These are phyloP conservation scores for Wallacemonas sp. DNA, from an alignment of 208 protist species.

Conservation along the genomic window DNA sequence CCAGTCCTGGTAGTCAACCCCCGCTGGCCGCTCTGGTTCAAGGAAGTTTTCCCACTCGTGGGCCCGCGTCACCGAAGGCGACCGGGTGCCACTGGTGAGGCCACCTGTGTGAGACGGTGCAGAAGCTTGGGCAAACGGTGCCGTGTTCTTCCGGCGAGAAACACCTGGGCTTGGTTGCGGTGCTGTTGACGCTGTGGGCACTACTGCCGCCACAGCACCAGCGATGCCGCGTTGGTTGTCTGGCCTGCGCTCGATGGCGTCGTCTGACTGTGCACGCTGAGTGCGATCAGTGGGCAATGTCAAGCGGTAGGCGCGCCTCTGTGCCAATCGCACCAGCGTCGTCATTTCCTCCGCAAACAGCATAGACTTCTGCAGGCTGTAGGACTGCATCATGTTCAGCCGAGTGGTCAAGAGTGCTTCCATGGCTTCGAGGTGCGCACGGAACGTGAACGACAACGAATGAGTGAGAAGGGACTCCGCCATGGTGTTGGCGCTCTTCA, in stretches of 20 bases:
- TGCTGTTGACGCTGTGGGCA: no score
- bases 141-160: not conserved
- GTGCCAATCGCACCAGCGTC: slow-evolving; percentile 32
- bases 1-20: slow-evolving; percentile 4
- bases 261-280: no score
- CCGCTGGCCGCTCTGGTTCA: not conserved
- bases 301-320: slow-evolving; percentile 24
- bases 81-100: no score
- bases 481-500: slow-evolving; percentile 53
- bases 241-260: no score
- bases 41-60: not conserved
- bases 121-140: not conserved
- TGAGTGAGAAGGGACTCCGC: slow-evolving; percentile 37
- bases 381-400: slow-evolving; percentile 19
- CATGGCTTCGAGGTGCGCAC: slow-evolving; percentile 30
- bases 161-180: no score
- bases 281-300: not conserved
- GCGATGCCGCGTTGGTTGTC: no score
- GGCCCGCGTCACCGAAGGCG: no score
- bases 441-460: slow-evolving; percentile 28
- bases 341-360: slow-evolving; percentile 57
- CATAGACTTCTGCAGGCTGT: slow-evolving; percentile 45
- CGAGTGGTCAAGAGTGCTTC: slow-evolving; percentile 27
- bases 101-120: not conserved
- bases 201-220: no score